Conservation (phyloP, 2,329 filamentous ascomycete species). For the Talaromyces marneffei region DNA sequence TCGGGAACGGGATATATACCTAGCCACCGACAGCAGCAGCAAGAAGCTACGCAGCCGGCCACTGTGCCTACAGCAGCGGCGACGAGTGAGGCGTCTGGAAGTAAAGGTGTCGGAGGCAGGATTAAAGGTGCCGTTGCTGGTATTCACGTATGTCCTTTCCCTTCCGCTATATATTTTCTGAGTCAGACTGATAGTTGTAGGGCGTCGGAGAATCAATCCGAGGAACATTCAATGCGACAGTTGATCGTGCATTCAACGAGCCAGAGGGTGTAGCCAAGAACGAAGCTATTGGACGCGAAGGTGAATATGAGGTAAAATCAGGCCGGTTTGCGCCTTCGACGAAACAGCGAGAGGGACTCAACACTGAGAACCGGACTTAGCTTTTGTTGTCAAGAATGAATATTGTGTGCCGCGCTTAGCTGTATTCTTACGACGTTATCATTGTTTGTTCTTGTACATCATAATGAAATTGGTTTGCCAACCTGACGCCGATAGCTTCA, state of each 20-base stretch:
- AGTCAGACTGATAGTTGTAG: slow-evolving; percentile 19
- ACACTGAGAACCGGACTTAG: neutral
- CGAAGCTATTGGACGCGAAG: slow-evolving; percentile 30
- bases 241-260: slow-evolving; percentile 36
- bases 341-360: slow-evolving; percentile 15
- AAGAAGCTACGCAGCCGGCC: neutral
- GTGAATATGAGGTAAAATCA: slow-evolving; percentile 30
- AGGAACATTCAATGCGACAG: slow-evolving; percentile 31
- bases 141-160: slow-evolving; percentile 29
- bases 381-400: neutral
- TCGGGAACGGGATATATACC: slow-evolving; percentile 19
- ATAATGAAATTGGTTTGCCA: neutral
- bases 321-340: slow-evolving; percentile 24
- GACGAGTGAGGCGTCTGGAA: neutral
- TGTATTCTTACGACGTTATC: neutral
- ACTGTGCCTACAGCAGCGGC: neutral
- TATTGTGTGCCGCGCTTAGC: neutral
- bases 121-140: slow-evolving; percentile 27
- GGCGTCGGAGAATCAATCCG: slow-evolving; percentile 38
- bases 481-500: neutral
- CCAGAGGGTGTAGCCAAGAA: slow-evolving; percentile 33
- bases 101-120: slow-evolving; percentile 18
- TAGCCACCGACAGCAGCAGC: neutral
- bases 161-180: neutral
- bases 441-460: neutral